Evolutionary conservation across 208 protist genomes (phyloP).

Genomic region (Trypanosoma theileri): DNA sequence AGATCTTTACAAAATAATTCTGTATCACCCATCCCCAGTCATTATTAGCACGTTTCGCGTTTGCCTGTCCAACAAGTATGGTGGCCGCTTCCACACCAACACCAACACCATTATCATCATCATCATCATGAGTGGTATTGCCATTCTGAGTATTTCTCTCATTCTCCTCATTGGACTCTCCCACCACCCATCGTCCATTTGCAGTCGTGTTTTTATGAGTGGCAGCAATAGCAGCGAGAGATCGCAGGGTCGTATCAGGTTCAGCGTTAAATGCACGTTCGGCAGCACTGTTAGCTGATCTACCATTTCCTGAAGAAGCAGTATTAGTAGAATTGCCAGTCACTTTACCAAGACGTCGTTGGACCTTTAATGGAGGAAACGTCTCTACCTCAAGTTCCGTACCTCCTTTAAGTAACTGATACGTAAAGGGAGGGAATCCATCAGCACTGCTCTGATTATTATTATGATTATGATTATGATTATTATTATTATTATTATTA

Average conservation of each 20-base stretch:
- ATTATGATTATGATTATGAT: background rate
- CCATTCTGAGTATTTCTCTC: background rate
- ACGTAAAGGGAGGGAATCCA: conserved; percentile 31
- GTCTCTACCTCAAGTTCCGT: conserved; percentile 59
- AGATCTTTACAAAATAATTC: conserved; percentile 68
- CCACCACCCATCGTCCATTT: no score
- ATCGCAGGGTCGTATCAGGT: conserved; percentile 47
- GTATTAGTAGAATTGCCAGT: background rate
- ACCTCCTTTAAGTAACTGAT: conserved; percentile 71
- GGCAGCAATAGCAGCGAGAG: background rate
- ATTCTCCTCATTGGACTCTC: background rate
- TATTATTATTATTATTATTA: background rate
- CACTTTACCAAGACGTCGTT: conserved; percentile 30
- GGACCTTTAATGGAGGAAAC: conserved; percentile 67
- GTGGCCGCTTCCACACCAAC: no score
- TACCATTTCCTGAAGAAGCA: background rate
- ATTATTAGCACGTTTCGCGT: conserved; percentile 18
- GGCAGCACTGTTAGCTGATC: background rate
- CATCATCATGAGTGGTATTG: conserved; percentile 2
- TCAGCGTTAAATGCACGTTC: conserved; percentile 43
- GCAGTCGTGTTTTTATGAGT: background rate
- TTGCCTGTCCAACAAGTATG: background rate
- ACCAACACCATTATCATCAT: no score
- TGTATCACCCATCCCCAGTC: conserved; percentile 84
- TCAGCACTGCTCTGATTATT: background rate